Conservation (phyloP, 2,329 filamentous ascomycete species). For the Fusarium illudens region DNA sequence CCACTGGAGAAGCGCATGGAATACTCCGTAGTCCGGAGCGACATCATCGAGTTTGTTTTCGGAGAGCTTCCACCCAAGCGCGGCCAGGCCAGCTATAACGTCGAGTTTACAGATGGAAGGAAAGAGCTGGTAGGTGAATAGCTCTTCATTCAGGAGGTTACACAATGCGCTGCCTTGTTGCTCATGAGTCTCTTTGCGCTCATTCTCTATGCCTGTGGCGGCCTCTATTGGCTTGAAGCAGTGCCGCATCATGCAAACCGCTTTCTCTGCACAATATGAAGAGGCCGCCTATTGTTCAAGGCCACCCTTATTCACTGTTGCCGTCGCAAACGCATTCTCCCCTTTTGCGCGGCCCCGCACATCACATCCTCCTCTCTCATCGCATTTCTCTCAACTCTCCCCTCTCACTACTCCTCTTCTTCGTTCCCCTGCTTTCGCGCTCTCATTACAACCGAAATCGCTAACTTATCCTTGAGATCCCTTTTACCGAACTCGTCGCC, state of each 20-base stretch:
- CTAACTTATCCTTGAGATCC: conserved; percentile 43
- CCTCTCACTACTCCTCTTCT: not conserved
- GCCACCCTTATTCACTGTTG: conserved; percentile 34
- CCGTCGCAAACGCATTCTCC: conserved; percentile 17
- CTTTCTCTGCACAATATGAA: not conserved
- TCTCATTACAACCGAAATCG: not conserved
- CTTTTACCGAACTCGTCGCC: conserved; percentile 42
- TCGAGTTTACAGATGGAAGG: conserved; percentile 58
- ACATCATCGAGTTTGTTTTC: conserved; percentile 50
- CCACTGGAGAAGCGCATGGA: conserved; percentile 38
- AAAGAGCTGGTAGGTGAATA: conserved; percentile 53
- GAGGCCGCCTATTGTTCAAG: conserved; percentile 8
- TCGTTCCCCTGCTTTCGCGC: not conserved
- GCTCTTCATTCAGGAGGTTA: not conserved
- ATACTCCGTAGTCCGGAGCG: conserved; percentile 47
- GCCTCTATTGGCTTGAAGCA: not conserved
- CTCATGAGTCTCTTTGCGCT: not conserved
- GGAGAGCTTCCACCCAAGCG: conserved; percentile 41
- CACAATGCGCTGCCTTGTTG: not conserved
- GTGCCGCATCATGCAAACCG: not conserved
- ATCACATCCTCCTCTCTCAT: conserved; percentile 8
- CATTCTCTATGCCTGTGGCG: not conserved
- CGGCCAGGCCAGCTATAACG: conserved; percentile 44
- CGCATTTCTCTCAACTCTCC: not conserved
- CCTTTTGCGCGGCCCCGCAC: conserved; percentile 20